Conservation (phyloP, 768 basidiomycete species). For the Russula abietina region DNA sequence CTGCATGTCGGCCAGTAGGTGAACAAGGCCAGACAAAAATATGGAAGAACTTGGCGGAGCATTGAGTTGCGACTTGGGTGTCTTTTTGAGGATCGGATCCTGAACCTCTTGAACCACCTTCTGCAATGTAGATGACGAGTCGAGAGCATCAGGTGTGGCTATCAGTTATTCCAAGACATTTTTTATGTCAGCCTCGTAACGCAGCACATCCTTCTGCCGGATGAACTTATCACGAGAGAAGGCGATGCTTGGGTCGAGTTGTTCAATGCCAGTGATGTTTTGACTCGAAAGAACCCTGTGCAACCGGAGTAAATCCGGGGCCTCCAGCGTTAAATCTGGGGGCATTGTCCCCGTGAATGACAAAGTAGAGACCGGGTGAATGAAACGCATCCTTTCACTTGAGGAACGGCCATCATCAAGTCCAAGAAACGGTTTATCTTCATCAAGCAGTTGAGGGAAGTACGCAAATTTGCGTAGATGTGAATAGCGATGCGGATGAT, state of each 20-base stretch:
- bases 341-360: conserved; percentile 53
- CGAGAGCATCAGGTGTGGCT: conserved; percentile 33
- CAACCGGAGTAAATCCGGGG: conserved; percentile 48
- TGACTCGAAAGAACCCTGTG: conserved; percentile 40
- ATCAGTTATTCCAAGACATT: conserved; percentile 37
- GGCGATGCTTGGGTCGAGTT: conserved; percentile 41
- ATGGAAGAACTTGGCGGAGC: too few species aligned
- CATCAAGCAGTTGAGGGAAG: conserved; percentile 31
- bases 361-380: conserved; percentile 61
- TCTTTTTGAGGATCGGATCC: conserved; percentile 32
- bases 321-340: conserved; percentile 57
- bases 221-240: conserved; percentile 41
- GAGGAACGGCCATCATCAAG: conserved; percentile 34
- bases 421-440: conserved; percentile 33
- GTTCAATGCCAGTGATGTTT: conserved; percentile 28
- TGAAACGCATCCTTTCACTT: conserved; percentile 42
- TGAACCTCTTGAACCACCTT: conserved; percentile 38
- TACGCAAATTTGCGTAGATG: conserved; percentile 68
- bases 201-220: conserved; percentile 54
- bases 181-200: conserved; percentile 54
- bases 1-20: conserved; percentile 45
- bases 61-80: conserved; percentile 30
- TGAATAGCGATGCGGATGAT: conserved; percentile 65
- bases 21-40: too few species aligned
- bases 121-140: conserved; percentile 33